A percentile compares a stretch with the other conserved stretches of the same genome.
Evolutionary conservation across 768 basidiomycete genomes (phyloP).

Genomic region (Pulveroboletus frians): DNA sequence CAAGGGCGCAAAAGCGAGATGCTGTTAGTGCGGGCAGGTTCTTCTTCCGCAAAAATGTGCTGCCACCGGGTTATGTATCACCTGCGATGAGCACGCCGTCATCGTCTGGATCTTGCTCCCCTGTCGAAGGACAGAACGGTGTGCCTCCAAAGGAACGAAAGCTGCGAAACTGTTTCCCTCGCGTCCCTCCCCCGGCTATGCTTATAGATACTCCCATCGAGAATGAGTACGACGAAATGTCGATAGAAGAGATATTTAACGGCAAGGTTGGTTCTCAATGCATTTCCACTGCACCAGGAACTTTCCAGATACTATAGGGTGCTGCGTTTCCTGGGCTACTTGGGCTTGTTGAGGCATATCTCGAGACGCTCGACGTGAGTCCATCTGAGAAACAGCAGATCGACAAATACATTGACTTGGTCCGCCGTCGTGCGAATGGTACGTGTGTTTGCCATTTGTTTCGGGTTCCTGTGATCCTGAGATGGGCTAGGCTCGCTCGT

Average conservation of each 20-base stretch:
- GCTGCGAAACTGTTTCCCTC: constrained; percentile 68
- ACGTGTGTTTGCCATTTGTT: constrained; percentile 16
- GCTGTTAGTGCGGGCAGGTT: constrained; percentile 74
- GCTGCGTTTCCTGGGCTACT: constrained; percentile 73
- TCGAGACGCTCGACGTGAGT: constrained; percentile 80
- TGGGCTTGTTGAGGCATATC: constrained; percentile 74
- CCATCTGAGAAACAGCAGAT: constrained; percentile 55
- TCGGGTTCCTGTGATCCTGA: constrained; percentile 1
- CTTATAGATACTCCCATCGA: constrained; percentile 53
- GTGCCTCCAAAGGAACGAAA: constrained; percentile 54
- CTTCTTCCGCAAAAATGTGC: constrained; percentile 85
- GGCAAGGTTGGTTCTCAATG: constrained; percentile 59
- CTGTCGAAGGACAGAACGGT: constrained; percentile 31
- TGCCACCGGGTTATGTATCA: constrained; percentile 45
- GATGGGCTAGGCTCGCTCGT: constrained; percentile 56
- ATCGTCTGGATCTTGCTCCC: constrained; percentile 39
- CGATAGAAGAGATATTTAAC: constrained; percentile 87
- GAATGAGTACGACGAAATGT: constrained; percentile 90
- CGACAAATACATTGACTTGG: constrained; percentile 71
- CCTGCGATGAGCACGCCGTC: constrained; percentile 39
- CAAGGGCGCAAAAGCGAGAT: constrained; percentile 76
- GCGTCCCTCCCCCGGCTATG: constrained; percentile 42
- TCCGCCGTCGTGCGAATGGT: constrained; percentile 80
- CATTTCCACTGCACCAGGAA: neutral
- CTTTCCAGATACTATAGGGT: constrained; percentile 38